Percentiles rank a stretch among this genome's conserved stretches.
These are phyloP conservation scores for Phaeosphaeriaceae sp. DNA, from an alignment of 2,329 filamentous ascomycete genomes.

Conservation along the genomic window DNA sequence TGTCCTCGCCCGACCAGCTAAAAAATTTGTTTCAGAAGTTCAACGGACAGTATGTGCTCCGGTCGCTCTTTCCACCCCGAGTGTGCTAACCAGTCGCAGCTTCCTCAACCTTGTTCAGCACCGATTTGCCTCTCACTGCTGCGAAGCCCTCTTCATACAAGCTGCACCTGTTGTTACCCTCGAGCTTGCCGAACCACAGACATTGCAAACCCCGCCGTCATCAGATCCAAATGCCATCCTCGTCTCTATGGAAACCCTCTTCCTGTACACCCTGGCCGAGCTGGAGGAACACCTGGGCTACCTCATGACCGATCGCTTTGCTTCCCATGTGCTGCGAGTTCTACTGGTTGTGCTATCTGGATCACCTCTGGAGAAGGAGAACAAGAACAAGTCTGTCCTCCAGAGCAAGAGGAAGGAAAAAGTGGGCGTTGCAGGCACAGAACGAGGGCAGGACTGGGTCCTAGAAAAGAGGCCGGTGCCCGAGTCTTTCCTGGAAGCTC, in stretches of 20 bases:
- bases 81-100: slow-evolving; percentile 46
- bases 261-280: slow-evolving; percentile 84
- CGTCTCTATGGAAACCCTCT: slow-evolving; percentile 81
- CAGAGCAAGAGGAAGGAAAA: slow-evolving; percentile 94
- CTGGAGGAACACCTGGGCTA: slow-evolving; percentile 85
- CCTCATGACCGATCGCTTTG: slow-evolving; percentile 86
- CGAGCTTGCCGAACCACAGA: slow-evolving; percentile 66
- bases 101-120: slow-evolving; percentile 92
- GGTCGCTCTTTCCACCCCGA: neutral
- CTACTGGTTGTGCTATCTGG: slow-evolving; percentile 87
- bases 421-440: slow-evolving; percentile 63
- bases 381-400: slow-evolving; percentile 71
- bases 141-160: slow-evolving; percentile 88
- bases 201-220: slow-evolving; percentile 53
- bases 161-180: slow-evolving; percentile 80
- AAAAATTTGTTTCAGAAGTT: slow-evolving; percentile 89
- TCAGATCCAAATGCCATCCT: slow-evolving; percentile 59
- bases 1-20: slow-evolving; percentile 81
- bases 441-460: slow-evolving; percentile 55
- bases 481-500: slow-evolving; percentile 75
- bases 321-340: slow-evolving; percentile 88
- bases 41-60: slow-evolving; percentile 69
- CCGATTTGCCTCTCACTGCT: slow-evolving; percentile 96
- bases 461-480: slow-evolving; percentile 68
- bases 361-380: slow-evolving; percentile 77